Evolutionary conservation across 768 basidiomycete species (phyloP), one percentile per base, ranked within the genome.

Genomic region (Hydnomerulius pinastri): DNA sequence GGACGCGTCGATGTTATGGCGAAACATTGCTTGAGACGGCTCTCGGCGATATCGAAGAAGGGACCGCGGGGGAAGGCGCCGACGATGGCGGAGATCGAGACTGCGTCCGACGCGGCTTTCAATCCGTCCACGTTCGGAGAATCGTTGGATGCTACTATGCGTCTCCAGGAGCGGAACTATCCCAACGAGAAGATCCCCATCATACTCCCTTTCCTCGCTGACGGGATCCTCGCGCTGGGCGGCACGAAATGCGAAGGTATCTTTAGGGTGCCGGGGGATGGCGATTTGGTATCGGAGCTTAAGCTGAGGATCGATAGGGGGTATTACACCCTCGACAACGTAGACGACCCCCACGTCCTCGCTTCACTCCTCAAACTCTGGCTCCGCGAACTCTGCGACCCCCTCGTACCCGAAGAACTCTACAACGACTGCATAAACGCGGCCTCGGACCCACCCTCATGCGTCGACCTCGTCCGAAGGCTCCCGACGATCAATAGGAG

Each of bases 111-210:
- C 59, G 92, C 93, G 23, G 93, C 95, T 7, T 98, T 97, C 73
- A 90, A 94, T 56, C 92, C 94, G 0, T 94, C 92, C 1, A 93
- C 90, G 1, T 98, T 97, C 61, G 92, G 93, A 12, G 92, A 95
- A 73, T 86, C 90, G 0, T 76, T 98, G 11, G 89, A 90, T 55
- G 84, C 84, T 21, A 88, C 92, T 52, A 86, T 90, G 70, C 77
- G 87, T 38, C 73, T 93, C 9, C 94, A 97, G 70, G 85, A 86
- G 61, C 82, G 90, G 35, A 91, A 87, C 43, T 95, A 96, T 60
- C 90, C 92, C 2, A 75, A 81, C 46, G 83, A 88, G 58, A 87
- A 85, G 66, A 85, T 96, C 11, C 94, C 94, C 15, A 92, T 94
- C 67, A 90, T 98, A 59, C 82, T 98, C 6, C 92, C 93, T 12